Base-by-base conservation (phyloP, 2,329 filamentous ascomycete species). In the Cordyceps fumosorosea region DNA sequence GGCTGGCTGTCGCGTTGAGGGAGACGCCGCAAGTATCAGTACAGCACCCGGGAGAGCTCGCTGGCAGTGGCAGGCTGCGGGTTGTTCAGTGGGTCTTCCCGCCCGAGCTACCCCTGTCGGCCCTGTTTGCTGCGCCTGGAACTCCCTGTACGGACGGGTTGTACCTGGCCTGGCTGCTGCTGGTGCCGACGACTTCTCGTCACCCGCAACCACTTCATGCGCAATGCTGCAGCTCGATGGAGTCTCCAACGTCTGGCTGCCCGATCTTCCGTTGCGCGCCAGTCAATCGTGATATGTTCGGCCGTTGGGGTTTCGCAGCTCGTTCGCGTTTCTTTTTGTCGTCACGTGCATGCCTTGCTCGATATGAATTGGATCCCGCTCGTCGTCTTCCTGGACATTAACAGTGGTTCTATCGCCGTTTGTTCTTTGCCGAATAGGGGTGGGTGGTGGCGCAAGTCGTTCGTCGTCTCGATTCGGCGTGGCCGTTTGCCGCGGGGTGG, bases 371-470 rank as follows among this genome's bases (percentile, higher is more conserved):
- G 47, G 34, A 42, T 51, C n/a, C 24, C 10, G 34, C 32, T 44
- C 37, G 37, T 44, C 32, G 34, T 52, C 47, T 26, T 52, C 56
- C 56, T 52, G 37, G 47, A 5, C 56, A 59, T 59, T 59, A 59
- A 59, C 12, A 52, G 32, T 47, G 22, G 56, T 59, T 52, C 26
- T 59, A 59, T 59, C 34, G 56, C 22, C 34, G 56, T 59, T 59
- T 40, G 47, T 22, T 11, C 14, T 50, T 8, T 26, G 29, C 29
- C 20, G 2, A 44, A 59, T 52, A 59, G 56, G 56, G 56, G 47
- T 52, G 34, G 24, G 26, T n/a, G 42, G 5, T 52, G 26, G 20
- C 37, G 34, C 26, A 24, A 32, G 18, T 44, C 22, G 40, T 42
- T 42, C 37, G 40, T 29, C 7, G 16, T 47, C 29, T 51, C 22